A percentile compares a stretch with the other conserved stretches of the same genome.
These are phyloP conservation scores for Eleusine coracana DNA, from an alignment of 176 grass and related monocot species.

Conservation along the genomic window DNA sequence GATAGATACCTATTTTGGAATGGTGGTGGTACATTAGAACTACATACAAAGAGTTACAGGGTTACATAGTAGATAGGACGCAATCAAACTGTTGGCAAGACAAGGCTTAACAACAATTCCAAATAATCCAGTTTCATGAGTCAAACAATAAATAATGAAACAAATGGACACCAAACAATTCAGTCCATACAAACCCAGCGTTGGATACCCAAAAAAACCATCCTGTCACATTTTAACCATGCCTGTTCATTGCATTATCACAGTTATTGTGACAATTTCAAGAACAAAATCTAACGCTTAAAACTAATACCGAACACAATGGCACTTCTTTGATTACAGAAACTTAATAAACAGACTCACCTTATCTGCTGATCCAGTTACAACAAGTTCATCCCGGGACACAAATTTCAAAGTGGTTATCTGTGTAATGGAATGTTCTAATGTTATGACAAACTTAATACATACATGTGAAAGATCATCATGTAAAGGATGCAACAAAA, in stretches of 20 bases:
- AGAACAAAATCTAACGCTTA: neutral
- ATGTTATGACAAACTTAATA: conserved; percentile 18
- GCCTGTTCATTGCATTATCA: neutral
- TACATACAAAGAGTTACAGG: neutral
- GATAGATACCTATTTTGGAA: neutral
- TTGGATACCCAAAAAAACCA: neutral
- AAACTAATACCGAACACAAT: neutral
- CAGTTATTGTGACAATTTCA: neutral
- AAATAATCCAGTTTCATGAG: neutral
- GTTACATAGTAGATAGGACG: neutral
- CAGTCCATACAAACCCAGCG: neutral
- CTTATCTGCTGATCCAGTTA: conserved; percentile 39
- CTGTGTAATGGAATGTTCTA: neutral
- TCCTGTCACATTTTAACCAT: neutral
- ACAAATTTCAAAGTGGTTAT: neutral
- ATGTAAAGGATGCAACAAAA: conserved; percentile 11
- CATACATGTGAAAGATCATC: neutral
- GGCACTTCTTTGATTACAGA: conserved; percentile 8
- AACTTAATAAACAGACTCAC: conserved; percentile 38
- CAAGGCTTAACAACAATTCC: neutral
- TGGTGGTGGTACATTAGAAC: neutral
- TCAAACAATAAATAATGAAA: neutral
- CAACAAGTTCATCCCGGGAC: neutral
- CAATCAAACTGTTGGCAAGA: neutral
- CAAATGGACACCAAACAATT: neutral